phyloP scores from a whole-genome alignment of 805 yeast species.

The Suhomyces sp. region DNA sequence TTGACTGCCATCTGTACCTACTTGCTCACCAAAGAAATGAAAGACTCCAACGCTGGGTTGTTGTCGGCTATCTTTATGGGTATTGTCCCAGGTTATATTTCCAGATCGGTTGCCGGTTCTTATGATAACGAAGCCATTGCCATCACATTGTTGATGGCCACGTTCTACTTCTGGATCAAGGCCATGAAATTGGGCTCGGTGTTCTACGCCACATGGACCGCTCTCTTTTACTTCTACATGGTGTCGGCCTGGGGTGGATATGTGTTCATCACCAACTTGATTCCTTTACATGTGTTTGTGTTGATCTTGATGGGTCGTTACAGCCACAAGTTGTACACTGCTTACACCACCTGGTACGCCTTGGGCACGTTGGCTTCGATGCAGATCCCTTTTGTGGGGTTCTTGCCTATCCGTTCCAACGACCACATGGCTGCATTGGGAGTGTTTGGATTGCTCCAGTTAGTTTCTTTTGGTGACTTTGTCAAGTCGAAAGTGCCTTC shows the following conservation, averaged over 20 bases:
- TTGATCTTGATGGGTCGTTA: constrained; percentile 93
- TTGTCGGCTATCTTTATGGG: constrained; percentile 94
- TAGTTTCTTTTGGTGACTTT: constrained; percentile 82
- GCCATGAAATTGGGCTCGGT: constrained; percentile 89
- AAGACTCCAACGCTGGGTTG: constrained; percentile 84
- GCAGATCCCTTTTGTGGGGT: constrained; percentile 99
- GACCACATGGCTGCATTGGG: constrained; percentile 99
- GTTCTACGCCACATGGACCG: constrained; percentile 77
- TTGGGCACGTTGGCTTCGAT: constrained; percentile 96
- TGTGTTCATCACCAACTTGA: constrained; percentile 95
- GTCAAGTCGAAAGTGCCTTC: constrained; percentile 71
- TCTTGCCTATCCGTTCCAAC: constrained; percentile 92
- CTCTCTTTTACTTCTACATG: constrained; percentile 94
- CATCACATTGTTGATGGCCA: constrained; percentile 89
- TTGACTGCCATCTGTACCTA: constrained; percentile 89
- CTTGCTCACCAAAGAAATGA: constrained; percentile 83
- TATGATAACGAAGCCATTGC: constrained; percentile 99
- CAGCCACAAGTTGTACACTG: constrained; percentile 73
- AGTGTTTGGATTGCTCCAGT: constrained; percentile 90
- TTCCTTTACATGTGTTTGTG: constrained; percentile 92
- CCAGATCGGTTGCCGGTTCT: constrained; percentile 97
- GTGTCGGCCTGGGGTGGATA: constrained; percentile 99
- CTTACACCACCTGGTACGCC: constrained; percentile 95
- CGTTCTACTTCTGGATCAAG: constrained; percentile 95
- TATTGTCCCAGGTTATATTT: constrained; percentile 97